Percentiles rank a stretch among this genome's conserved stretches.
Conservation (phyloP, 2,329 filamentous ascomycete genomes). For the Ophiostoma ulmi region DNA sequence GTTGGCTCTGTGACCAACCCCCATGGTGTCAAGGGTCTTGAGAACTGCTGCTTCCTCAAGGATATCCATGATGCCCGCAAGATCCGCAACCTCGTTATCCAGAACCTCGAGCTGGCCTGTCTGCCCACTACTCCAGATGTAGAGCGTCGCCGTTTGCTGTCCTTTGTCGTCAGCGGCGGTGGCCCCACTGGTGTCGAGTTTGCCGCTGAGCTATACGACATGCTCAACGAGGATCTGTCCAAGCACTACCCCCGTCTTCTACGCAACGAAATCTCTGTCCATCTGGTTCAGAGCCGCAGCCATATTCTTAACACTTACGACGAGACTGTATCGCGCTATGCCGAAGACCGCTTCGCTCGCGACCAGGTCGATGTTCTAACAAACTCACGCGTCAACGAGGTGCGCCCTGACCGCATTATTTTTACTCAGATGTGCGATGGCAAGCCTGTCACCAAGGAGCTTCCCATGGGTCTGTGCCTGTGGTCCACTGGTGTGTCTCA, state of each 20-base stretch:
- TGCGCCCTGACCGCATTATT: constrained; percentile 74
- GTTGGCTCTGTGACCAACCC: constrained; percentile 91
- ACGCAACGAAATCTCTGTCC: constrained; percentile 96
- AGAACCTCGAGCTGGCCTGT: constrained; percentile 85
- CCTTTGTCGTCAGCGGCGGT: constrained; percentile 93
- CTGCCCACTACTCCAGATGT: constrained; percentile 88
- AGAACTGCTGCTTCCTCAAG: constrained; percentile 92
- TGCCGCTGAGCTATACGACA: constrained; percentile 90
- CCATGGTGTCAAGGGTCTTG: constrained; percentile 90
- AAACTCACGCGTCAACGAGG: constrained; percentile 88
- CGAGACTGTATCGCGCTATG: constrained; percentile 85
- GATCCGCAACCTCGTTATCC: constrained; percentile 82
- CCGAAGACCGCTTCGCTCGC: constrained; percentile 83
- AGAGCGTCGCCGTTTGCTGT: constrained; percentile 79
- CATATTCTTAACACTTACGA: constrained; percentile 99
- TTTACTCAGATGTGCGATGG: constrained; percentile 80
- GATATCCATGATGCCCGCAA: constrained; percentile 85
- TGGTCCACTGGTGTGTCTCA: constrained; percentile 97
- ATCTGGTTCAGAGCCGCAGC: constrained; percentile 87
- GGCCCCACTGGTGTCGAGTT: constrained; percentile 97
- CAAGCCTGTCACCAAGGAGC: constrained; percentile 75
- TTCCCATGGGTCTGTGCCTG: constrained; percentile 91
- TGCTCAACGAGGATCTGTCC: constrained; percentile 89
- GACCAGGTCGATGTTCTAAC: constrained; percentile 89
- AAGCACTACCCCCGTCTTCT: constrained; percentile 79